Base-by-base conservation (phyloP, 2,329 filamentous ascomycete species). In the Anthostomella pinea region DNA sequence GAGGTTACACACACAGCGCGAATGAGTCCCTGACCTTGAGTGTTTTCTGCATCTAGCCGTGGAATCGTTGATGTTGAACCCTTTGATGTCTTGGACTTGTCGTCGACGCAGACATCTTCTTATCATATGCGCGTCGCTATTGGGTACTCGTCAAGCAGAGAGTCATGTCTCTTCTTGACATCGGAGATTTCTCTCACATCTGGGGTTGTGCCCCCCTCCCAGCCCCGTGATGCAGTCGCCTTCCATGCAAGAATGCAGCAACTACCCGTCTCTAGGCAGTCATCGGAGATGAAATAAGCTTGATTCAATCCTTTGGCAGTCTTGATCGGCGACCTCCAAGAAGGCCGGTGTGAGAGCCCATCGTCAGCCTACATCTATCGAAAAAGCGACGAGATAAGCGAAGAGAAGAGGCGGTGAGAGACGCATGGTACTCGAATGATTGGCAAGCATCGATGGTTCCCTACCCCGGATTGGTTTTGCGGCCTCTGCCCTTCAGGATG, bases 351-450 rank as follows among this genome's bases (percentile, higher is more conserved):
- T 17, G 30, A 35, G 22, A 26, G 9, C 28, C 37, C 14, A n/a
- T 29, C 27, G 17, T 30, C 17, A 20, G 28, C 20, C 16, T 33
- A 18, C 8, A 24, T n/a, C n/a, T n/a, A 17, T 23, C 9, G 19
- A 19, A 8, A 17, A 28, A 16, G 41, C 8, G 17, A 27, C 33
- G 29, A 19, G 32, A 25, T 18, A 25, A 34, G 32, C 30, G 30
- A 35, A 15, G 17, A 17, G 16, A 18, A 27, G 20, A 36, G 30
- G 38, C 30, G 21, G 46, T 49, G 41, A 30, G 29, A 46, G 39
- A 14, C 33, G 20, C 38, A 33, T 31, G 34, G 35, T 10, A 32
- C 35, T 20, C 18, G 20, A 25, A 36, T 34, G 13, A 20, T 45
- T 41, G 36, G 42, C 39, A 25, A 19, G 25, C 19, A 21, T 27